Base-by-base conservation (phyloP, 495 filamentous ascomycete species). In the Peziza echinospora region DNA sequence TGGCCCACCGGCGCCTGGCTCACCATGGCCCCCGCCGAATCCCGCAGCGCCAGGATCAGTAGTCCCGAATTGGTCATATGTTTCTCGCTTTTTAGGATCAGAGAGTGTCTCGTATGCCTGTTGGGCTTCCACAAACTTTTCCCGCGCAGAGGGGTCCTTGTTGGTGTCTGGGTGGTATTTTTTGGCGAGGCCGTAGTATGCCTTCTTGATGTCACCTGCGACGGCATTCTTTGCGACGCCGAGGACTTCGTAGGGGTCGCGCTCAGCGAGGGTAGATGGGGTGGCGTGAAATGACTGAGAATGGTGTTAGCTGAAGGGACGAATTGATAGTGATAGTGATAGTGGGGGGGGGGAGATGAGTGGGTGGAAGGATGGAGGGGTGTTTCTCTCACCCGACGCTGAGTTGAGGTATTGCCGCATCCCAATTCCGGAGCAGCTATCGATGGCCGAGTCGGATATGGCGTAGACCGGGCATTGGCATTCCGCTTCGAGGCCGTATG, bases 81-180 rank as follows among this genome's bases (percentile, higher is more conserved):
- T 78, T 58, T 87, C 77, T 55, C 78, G 78, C 70, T 94, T 96
- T 63, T 89, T 76, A 8, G 85, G 68, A 60, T 97, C 85, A 26
- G 81, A 85, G 3, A 97, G 70, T 26, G 94, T 65, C 60, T 97
- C 89, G 60, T 96, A 97, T 2, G 89, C 82, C 1, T 78, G 68
- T 60, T 94, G 89, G 46, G 89, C 80, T 51, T 93, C 89, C 40
- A 76, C 67, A 58, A 97, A 97, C 56, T 81, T 87, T 46, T 96
- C 89, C 61, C 94, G 94, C 24, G 89, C 87, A 5, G 65, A 67
- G 6, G 84, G 59, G 45, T 93, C 89, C 64, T 94, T 97, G 67
- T 93, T 96, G 28, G 89, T 93, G 62, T 97, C 89, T 6, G 89
- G 89, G 56, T 97, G 89, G 60, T 76, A 97, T 59, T 94, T 96